These are phyloP conservation scores for Raffaelea albimanens DNA, from an alignment of 2,329 filamentous ascomycete species.

Conservation along the genomic window DNA sequence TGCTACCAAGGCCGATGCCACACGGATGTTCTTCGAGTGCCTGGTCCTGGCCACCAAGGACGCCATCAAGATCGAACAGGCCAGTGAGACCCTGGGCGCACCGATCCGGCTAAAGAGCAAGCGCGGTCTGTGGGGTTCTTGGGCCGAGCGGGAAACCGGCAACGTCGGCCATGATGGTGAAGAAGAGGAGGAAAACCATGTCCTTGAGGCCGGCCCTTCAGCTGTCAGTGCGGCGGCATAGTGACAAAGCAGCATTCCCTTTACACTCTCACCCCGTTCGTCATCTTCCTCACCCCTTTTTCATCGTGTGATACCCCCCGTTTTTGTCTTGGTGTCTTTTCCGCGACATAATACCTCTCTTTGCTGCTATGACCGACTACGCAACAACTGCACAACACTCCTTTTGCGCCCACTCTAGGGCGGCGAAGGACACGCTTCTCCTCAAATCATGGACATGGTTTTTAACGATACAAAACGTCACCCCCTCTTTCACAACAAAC, in stretches of 20 bases:
- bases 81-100: slow-evolving; percentile 60
- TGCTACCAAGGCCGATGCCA: slow-evolving; percentile 82
- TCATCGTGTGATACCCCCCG: not conserved
- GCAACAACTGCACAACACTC: no score
- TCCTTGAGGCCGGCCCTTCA: not conserved
- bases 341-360: not conserved
- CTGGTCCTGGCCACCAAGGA: slow-evolving; percentile 95
- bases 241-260: no score
- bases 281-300: no score
- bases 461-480: no score
- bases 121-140: slow-evolving; percentile 91
- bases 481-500: not conserved
- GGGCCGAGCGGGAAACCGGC: slow-evolving; percentile 72
- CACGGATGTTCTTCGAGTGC: slow-evolving; percentile 99
- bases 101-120: slow-evolving; percentile 81
- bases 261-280: no score
- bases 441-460: no score
- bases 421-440: no score
- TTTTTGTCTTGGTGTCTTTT: not conserved
- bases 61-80: slow-evolving; percentile 92
- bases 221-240: not conserved
- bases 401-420: no score
- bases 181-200: slow-evolving; percentile 14
- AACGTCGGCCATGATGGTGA: slow-evolving; percentile 42
- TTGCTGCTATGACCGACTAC: not conserved